Evolutionary conservation across 2,329 filamentous ascomycete genomes (phyloP), one percentile per base, ranked within the genome.

Genomic region (Fusarium bactridioides): DNA sequence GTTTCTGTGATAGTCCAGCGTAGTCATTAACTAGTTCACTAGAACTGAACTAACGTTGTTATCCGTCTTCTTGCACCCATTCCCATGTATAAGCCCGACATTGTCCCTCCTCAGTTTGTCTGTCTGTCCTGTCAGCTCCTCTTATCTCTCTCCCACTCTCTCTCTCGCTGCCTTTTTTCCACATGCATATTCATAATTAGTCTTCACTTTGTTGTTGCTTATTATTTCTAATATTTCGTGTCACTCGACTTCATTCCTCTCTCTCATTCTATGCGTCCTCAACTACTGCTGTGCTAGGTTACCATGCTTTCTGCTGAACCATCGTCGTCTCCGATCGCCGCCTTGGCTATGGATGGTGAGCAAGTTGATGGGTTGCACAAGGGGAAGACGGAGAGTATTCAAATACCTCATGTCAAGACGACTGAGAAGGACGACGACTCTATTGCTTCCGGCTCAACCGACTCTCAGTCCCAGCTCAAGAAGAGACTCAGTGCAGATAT

Each of bases 401-500:
- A 76, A 74, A 76, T 77, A 77, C 67, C 62, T 27, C 47, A 54
- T 38, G 37, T 29, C n/a, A 61, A 57, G 40, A 23, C 69, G 13
- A 45, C 12, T 47, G 13, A 48, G 33, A 63, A 69, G 27, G 71
- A 74, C 11, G 53, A 51, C 44, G 69, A 69, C 3, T 72, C 69
- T 25, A 57, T 73, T 13, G 61, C 64, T 31, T 76, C 72, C 38
- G 67, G 70, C 18, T 50, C 70, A 63, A 75, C 67, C 61, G 70
- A 77, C 51, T 27, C 50, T 21, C 63, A 70, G 43, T 25, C 54
- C 15, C 67, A 67, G 25, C 62, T 74, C 65, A 77, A 66, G 47
- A 73, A 75, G 56, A 74, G 67, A 41, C 67, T 72, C 67, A 74
- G 69, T 35, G 57, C 64, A 37, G 76, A 78, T 44, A 74, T 78